Conservation (phyloP, 768 basidiomycete genomes). For the Serendipita sp. region DNA sequence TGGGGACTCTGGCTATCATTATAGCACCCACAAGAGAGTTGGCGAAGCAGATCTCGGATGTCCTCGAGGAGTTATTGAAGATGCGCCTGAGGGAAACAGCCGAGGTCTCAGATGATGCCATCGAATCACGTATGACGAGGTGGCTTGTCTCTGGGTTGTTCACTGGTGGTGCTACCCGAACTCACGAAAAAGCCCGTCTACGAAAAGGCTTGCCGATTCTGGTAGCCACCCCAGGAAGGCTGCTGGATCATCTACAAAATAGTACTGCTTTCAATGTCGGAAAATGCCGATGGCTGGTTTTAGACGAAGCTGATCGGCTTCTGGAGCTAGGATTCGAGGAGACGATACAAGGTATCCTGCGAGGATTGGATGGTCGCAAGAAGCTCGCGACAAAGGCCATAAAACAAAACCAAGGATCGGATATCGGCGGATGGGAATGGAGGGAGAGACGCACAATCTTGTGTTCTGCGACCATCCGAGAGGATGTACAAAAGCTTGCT, state of each 20-base stretch:
- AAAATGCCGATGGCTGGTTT: slow-evolving; percentile 87
- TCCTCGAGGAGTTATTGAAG: slow-evolving; percentile 67
- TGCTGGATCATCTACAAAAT: slow-evolving; percentile 93
- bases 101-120: slow-evolving; percentile 34
- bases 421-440: slow-evolving; percentile 82
- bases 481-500: slow-evolving; percentile 87
- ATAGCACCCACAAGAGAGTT: slow-evolving; percentile 92
- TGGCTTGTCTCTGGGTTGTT: slow-evolving; percentile 91
- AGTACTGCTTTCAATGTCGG: slow-evolving; percentile 84
- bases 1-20: slow-evolving; percentile 88
- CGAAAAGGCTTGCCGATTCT: slow-evolving; percentile 91
- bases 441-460: slow-evolving; percentile 67
- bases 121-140: slow-evolving; percentile 44
- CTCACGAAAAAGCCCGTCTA: slow-evolving; percentile 90
- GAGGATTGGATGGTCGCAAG: slow-evolving; percentile 67
- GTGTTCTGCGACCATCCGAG: slow-evolving; percentile 92
- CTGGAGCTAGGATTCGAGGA: slow-evolving; percentile 99
- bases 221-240: slow-evolving; percentile 85
- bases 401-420: slow-evolving; percentile 46
- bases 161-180: slow-evolving; percentile 82
- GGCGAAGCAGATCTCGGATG: slow-evolving; percentile 91
- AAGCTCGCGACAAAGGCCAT: slow-evolving; percentile 55
- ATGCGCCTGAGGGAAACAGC: slow-evolving; percentile 50
- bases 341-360: slow-evolving; percentile 77
- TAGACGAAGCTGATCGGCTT: slow-evolving; percentile 92